Evolutionary conservation across 768 basidiomycete species (phyloP).

Genomic region (Lepiota venenata): DNA sequence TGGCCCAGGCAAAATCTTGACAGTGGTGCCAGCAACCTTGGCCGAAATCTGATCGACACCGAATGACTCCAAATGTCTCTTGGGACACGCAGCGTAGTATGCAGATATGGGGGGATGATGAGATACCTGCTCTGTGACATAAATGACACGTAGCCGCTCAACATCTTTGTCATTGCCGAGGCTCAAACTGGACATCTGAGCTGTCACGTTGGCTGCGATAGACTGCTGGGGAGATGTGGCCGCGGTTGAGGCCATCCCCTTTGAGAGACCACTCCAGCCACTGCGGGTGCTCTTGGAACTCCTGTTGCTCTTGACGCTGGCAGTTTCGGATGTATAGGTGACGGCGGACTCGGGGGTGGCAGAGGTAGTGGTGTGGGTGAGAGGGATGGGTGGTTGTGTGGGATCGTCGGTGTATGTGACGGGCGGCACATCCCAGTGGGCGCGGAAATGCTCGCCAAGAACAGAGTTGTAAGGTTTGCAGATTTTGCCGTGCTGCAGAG

Average conservation of each 20-base stretch:
- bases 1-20: conserved; percentile 80
- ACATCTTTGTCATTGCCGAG: conserved; percentile 31
- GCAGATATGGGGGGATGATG: conserved; percentile 96
- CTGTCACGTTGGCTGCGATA: conserved; percentile 41
- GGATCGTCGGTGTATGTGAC: conserved; percentile 48
- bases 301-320: conserved; percentile 55
- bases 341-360: conserved; percentile 18
- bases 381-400: conserved; percentile 41
- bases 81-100: conserved; percentile 75
- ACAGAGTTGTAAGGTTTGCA: conserved; percentile 93
- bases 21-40: conserved; percentile 82
- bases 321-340: conserved; percentile 39
- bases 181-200: conserved; percentile 59
- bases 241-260: conserved; percentile 51
- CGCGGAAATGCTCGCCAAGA: conserved; percentile 84
- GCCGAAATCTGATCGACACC: conserved; percentile 95
- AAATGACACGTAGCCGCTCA: conserved; percentile 64
- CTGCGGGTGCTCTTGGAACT: conserved; percentile 63
- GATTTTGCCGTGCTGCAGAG: conserved; percentile 75
- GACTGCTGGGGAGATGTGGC: conserved; percentile 44
- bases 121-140: conserved; percentile 90
- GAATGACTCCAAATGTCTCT: conserved; percentile 61
- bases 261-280: conserved; percentile 52
- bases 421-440: conserved; percentile 82
- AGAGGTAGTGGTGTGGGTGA: conserved; percentile 32